Conservation (phyloP, 345 rosid species). For the Lagerstroemia speciosa region DNA sequence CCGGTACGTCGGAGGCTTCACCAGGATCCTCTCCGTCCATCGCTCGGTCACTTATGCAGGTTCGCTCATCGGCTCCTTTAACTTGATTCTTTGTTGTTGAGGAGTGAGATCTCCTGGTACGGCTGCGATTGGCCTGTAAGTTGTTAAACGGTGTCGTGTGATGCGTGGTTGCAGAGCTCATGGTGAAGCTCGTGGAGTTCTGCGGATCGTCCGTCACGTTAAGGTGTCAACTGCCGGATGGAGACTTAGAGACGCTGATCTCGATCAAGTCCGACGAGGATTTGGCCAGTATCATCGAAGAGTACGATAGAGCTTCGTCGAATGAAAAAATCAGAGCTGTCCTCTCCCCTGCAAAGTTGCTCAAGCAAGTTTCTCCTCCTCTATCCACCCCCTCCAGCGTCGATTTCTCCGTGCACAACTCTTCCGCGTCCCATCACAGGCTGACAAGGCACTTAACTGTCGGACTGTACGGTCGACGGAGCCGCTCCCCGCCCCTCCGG, state of each 20-base stretch:
- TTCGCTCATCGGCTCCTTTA: neutral
- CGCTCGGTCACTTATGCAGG: slow-evolving; percentile 41
- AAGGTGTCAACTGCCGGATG: slow-evolving; percentile 66
- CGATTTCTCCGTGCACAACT: slow-evolving; percentile 13
- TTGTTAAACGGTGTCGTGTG: neutral
- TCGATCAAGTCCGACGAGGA: slow-evolving; percentile 78
- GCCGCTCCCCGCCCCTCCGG: too few species aligned
- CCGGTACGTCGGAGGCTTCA: slow-evolving; percentile 78
- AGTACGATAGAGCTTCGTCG: slow-evolving; percentile 27
- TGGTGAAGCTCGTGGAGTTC: slow-evolving; percentile 53
- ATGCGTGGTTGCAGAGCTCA: slow-evolving; percentile 26
- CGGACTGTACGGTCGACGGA: slow-evolving; percentile 13
- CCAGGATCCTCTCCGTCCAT: slow-evolving; percentile 64
- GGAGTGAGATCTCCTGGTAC: neutral
- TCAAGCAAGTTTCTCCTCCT: slow-evolving; percentile 42
- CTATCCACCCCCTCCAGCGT: slow-evolving; percentile 28
- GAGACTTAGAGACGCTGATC: slow-evolving; percentile 71
- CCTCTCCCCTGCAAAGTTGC: slow-evolving; percentile 32
- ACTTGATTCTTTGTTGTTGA: neutral
- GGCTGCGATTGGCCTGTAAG: neutral
- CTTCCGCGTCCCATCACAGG: slow-evolving; percentile 3
- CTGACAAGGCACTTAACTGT: slow-evolving; percentile 2
- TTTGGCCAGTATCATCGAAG: slow-evolving; percentile 36
- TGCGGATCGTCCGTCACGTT: slow-evolving; percentile 48
- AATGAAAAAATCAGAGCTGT: slow-evolving; percentile 40